Evolutionary conservation across 225 moss, liverwort and hornwort species (phyloP), one percentile per base, ranked within the genome.

Genomic region (Takakia lepidozioides): DNA sequence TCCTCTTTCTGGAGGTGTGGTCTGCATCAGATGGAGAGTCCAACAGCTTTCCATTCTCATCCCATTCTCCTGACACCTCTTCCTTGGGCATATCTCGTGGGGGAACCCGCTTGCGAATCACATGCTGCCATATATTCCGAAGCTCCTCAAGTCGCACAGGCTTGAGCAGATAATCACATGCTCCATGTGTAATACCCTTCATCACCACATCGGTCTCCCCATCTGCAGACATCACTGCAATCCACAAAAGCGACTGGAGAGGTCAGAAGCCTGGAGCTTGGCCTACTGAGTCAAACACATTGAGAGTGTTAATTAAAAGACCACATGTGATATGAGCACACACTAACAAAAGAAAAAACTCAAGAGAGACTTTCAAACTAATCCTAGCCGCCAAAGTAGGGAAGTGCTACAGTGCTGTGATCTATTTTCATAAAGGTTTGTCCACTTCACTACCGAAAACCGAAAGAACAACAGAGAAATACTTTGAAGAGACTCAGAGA

Each of bases 121-220:
- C 91, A 57, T 98, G 95, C 57, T 98, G 95, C 95, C 95, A 98
- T 44, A 98, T 91, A 36, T 91, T 98, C 29, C 74, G 80, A 22
- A 98, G 78, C 57, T 87, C 91, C 54, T 98, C 91, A 26, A 90
- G 69, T 43, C 87, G 75, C 30, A 98, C 91, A 9, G 95, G 95
- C 58, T 98, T 98, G 15, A 91, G 51, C 25, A 91, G 78, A 55
- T 98, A 98, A 51, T 98, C 95, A 64, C 95, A 98, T 14, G 95
- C 95, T 27, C 95, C 95, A 40, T 83, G 87, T 19, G 73, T 76
- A 19, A 98, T 98, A 15, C 95, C 95, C 59, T 75, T 98, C 95
- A 98, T 81, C 4, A 98, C 91, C 25, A 85, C 84, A 51, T 87
- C 82, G 2, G 87, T 98, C 60, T 90, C 90, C 43, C 87, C 95